phyloP scores from a whole-genome alignment of 305 asterid genomes.

The Ilex paraguariensis region DNA sequence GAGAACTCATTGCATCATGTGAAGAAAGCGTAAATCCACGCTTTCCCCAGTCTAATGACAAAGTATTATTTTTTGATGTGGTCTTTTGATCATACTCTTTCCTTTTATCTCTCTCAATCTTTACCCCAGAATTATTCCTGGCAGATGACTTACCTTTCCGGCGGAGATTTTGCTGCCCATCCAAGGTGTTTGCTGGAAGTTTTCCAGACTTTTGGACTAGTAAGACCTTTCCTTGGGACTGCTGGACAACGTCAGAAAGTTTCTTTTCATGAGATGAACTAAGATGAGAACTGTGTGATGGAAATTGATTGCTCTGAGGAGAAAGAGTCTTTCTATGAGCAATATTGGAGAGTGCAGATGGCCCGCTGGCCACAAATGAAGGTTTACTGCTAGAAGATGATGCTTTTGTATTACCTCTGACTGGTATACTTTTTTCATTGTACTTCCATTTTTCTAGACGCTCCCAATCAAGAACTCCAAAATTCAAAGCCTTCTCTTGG shows the following conservation, averaged over 20 bases:
- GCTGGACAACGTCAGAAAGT: conserved; percentile 15
- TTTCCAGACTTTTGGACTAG: conserved; percentile 27
- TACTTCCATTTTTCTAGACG: conserved; percentile 83
- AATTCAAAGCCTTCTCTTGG: conserved; percentile 81
- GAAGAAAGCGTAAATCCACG: conserved; percentile 22
- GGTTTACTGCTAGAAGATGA: conserved; percentile 28
- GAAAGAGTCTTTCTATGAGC: not conserved
- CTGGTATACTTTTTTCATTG: conserved; percentile 55
- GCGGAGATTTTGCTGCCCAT: conserved; percentile 30
- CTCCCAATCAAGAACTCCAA: conserved; percentile 96
- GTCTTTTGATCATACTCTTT: conserved; percentile 25
- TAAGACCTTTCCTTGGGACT: conserved; percentile 35
- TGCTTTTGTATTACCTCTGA: conserved; percentile 36
- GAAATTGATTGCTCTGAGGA: conserved; percentile 30
- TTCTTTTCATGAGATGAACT: conserved; percentile 24
- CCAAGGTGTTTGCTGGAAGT: conserved; percentile 21
- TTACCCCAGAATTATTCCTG: conserved; percentile 22
- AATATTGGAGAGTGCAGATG: conserved; percentile 33
- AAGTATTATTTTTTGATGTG: conserved; percentile 26
- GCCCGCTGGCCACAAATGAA: conserved; percentile 27
- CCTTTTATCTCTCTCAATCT: conserved; percentile 29
- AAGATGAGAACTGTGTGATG: conserved; percentile 21
- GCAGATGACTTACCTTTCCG: conserved; percentile 27
- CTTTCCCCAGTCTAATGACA: conserved; percentile 26
- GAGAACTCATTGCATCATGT: conserved; percentile 24